Percentiles rank a stretch among this genome's conserved stretches.
phyloP scores from a whole-genome alignment of 768 basidiomycete species.

The Clitopilus passeckerianus region DNA sequence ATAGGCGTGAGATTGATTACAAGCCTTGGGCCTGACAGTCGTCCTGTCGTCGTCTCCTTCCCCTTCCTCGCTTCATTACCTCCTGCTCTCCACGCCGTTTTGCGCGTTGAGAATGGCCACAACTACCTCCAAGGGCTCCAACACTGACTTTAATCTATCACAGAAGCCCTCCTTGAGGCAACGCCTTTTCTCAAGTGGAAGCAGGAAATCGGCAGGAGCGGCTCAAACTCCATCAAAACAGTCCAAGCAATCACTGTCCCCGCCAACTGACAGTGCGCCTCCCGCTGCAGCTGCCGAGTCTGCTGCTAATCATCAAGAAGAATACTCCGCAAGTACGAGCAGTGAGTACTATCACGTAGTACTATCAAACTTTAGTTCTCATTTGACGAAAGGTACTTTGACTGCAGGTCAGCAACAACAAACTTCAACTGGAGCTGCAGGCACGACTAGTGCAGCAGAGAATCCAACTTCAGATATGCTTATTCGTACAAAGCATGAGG shows the following conservation, averaged over 20 bases:
- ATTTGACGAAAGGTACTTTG: not conserved
- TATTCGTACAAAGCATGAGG: conserved; percentile 15
- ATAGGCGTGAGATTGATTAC: conserved; percentile 9
- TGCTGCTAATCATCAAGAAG: conserved; percentile 13
- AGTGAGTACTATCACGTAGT: conserved; percentile 13
- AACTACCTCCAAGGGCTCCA: conserved; percentile 8
- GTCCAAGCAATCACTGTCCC: conserved; percentile 3
- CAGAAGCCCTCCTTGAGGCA: conserved; percentile 25
- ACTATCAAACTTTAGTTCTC: not conserved
- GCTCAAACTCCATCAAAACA: conserved; percentile 11
- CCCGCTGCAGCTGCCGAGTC: not conserved
- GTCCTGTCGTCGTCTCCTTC: conserved; percentile 4
- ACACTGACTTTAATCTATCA: conserved; percentile 6
- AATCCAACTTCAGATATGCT: conserved; percentile 6
- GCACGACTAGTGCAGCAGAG: not conserved
- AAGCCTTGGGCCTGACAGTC: not conserved
- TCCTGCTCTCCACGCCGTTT: not conserved
- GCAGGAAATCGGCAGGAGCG: conserved; percentile 16
- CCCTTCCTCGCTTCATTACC: conserved; percentile 5
- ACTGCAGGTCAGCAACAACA: not conserved
- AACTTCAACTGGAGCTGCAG: not conserved
- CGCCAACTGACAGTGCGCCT: not conserved
- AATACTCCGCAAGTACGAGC: conserved; percentile 20
- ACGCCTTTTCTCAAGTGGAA: conserved; percentile 23
- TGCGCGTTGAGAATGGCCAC: conserved; percentile 5